These are phyloP conservation scores for Podila epigama DNA, from an alignment of 192 early-diverging fungal species.

Conservation along the genomic window DNA sequence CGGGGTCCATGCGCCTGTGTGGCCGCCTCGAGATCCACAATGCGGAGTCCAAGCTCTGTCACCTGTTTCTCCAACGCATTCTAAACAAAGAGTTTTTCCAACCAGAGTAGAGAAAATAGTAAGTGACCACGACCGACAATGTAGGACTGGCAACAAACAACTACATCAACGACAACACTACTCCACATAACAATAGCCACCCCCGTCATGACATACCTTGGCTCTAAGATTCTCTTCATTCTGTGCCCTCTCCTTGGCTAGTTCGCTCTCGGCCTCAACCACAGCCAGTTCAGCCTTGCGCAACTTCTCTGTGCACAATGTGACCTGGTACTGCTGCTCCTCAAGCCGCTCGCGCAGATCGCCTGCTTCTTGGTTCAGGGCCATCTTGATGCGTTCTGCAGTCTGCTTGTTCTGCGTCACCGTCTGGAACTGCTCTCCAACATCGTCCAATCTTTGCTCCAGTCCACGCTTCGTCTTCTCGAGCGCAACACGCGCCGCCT, in stretches of 20 bases:
- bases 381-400: conserved; percentile 72
- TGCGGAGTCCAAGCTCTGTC: conserved; percentile 78
- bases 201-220: conserved; percentile 39
- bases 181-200: too few species aligned
- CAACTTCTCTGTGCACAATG: conserved; percentile 71
- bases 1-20: conserved; percentile 65
- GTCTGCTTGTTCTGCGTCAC: conserved; percentile 71
- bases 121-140: too few species aligned
- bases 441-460: conserved; percentile 80
- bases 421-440: conserved; percentile 70
- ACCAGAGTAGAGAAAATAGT: background rate
- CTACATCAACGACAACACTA: too few species aligned
- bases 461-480: conserved; percentile 77
- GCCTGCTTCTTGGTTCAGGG: conserved; percentile 77
- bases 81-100: too few species aligned
- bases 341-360: conserved; percentile 76
- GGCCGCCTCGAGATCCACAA: conserved; percentile 79
- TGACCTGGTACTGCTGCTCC: conserved; percentile 74
- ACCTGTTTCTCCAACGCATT: conserved; percentile 81
- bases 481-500: conserved; percentile 66
- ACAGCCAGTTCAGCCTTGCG: conserved; percentile 71
- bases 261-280: conserved; percentile 69
- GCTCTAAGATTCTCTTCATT: conserved; percentile 57
- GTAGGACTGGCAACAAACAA: too few species aligned
- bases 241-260: conserved; percentile 72